Evolutionary conservation across 805 yeast species (phyloP), one percentile per base, ranked within the genome.

Genomic region (Maudiozyma turicensis): DNA sequence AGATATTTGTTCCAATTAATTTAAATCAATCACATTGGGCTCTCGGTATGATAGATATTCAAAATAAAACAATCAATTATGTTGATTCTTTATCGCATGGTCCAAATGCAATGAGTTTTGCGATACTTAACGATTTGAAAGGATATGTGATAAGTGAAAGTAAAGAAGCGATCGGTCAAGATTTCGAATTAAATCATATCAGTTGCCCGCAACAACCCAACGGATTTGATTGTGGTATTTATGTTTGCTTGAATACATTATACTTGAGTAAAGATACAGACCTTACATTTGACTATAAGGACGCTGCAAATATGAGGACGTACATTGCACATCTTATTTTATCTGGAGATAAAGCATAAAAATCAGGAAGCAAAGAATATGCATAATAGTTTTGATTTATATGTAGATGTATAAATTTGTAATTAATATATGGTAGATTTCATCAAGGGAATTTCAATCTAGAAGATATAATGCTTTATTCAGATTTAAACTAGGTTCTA

Each of bases 221-320:
- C 61, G 97, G 97, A 0, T 86, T 64, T 56, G 99, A 93, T 65
- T 93, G 99, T 70, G 99, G 99, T 7, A 95, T 91, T 2, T 93
- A 90, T 60, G 77, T 95, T 2, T 84, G 97, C 64, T 78, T 89
- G 48, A 83, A 81, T 44, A 86, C 86, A 1, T 76, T 80, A 44
- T 81, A 75, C 43, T 57, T 87, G 40, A 68, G 90, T 0, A 68
- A 77, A 35, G 76, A 72, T 5, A 63, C 64, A 29, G 73, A 72
- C 0, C 66, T 86, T 39, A 59, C 65, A 3, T 91, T 80, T 57
- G 61, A 77, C 7, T 90, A 84, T 56, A 66, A 69, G 7, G 95
- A 88, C 59, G 89, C 91, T 80, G 71, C 71, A 6, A 61, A 64
- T 2, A 70, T 91, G 49, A 72, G 99, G 53, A 69, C 81, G 43